Conservation (phyloP, 176 grass and related monocot genomes). For the Triticum urartu region DNA sequence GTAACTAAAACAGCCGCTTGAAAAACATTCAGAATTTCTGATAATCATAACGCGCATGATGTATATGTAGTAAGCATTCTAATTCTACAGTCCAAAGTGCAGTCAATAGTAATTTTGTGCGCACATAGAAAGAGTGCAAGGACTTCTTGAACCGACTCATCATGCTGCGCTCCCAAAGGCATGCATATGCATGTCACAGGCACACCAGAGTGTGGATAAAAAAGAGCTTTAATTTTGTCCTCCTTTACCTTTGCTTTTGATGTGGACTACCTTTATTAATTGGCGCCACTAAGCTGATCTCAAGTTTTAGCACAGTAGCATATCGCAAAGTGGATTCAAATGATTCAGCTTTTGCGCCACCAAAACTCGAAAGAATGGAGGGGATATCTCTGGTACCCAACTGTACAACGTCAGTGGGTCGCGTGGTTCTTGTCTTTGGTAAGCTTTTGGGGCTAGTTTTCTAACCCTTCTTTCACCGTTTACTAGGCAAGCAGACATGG, state of each 20-base stretch:
- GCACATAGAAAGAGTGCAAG: background rate
- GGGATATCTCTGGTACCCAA: slow-evolving; percentile 33
- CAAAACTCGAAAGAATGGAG: slow-evolving; percentile 17
- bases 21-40: no score
- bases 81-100: background rate
- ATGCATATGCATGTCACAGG: background rate
- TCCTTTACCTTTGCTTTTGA: slow-evolving; percentile 44
- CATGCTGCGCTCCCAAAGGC: slow-evolving; percentile 16
- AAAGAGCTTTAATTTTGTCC: slow-evolving; percentile 44
- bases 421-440: slow-evolving; percentile 36
- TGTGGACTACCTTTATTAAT: slow-evolving; percentile 38
- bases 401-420: background rate
- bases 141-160: background rate
- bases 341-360: slow-evolving; percentile 31
- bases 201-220: background rate
- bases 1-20: no score
- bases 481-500: slow-evolving; percentile 20
- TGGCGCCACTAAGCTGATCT: background rate
- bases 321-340: slow-evolving; percentile 47
- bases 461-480: slow-evolving; percentile 1
- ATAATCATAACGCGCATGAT: no score
- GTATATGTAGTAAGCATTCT: no score
- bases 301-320: slow-evolving; percentile 11
- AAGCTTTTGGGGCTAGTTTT: slow-evolving; percentile 15
- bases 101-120: background rate